These are phyloP conservation scores for Saccharomycopsis sp. DNA, from an alignment of 805 yeast genomes.

Conservation along the genomic window DNA sequence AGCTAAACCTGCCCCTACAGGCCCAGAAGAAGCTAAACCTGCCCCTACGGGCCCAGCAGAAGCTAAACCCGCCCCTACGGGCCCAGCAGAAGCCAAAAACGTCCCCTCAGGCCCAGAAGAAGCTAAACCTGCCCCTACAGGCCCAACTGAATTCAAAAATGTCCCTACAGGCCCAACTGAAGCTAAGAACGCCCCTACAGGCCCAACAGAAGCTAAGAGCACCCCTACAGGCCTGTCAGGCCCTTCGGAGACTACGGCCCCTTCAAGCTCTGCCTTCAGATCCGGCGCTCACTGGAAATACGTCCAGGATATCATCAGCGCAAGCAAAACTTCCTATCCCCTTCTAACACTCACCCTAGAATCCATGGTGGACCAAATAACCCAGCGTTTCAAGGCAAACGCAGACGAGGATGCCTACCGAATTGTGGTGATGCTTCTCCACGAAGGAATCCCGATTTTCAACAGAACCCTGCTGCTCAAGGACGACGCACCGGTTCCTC, in stretches of 20 bases:
- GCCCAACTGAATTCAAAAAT: too few species aligned
- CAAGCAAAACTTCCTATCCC: conserved; percentile 93
- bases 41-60: too few species aligned
- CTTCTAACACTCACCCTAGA: conserved; percentile 86
- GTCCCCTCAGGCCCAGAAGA: too few species aligned
- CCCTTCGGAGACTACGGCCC: too few species aligned
- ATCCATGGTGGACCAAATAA: conserved; percentile 91
- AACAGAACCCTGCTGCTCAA: conserved; percentile 68
- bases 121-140: too few species aligned
- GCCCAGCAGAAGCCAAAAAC: too few species aligned
- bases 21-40: too few species aligned
- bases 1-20: too few species aligned
- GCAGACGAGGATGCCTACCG: conserved; percentile 97
- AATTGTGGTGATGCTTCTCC: conserved; percentile 80
- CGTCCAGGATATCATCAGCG: conserved; percentile 86
- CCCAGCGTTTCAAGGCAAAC: conserved; percentile 85
- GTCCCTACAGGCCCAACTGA: too few species aligned
- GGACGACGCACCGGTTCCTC: conserved; percentile 64
- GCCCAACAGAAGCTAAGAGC: conserved; percentile 20
- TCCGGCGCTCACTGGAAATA: conserved; percentile 79
- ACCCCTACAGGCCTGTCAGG: conserved; percentile 27
- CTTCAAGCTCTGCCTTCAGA: too few species aligned
- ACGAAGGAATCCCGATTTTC: conserved; percentile 87
- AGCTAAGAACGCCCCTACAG: neutral
- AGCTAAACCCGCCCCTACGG: too few species aligned